These are phyloP conservation scores for Pyronema omphalodes DNA, from an alignment of 495 filamentous ascomycete genomes.

Conservation along the genomic window DNA sequence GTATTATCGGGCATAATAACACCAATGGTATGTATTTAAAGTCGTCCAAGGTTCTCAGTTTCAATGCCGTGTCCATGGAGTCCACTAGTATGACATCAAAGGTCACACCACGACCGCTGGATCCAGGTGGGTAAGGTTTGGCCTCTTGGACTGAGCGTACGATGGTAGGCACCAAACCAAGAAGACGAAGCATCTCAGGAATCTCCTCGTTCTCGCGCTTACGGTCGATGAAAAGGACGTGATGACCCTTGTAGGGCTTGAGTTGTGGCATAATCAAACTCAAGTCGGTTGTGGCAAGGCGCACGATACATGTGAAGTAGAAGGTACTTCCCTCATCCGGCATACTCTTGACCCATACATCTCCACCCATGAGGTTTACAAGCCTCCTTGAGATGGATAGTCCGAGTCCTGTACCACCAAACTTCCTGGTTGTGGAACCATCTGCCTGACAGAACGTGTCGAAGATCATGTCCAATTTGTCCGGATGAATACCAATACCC, in stretches of 20 bases:
- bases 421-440: slow-evolving; percentile 90
- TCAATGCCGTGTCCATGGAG: slow-evolving; percentile 72
- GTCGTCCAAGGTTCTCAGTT: slow-evolving; percentile 69
- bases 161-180: slow-evolving; percentile 67
- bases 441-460: slow-evolving; percentile 99
- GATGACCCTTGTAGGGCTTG: slow-evolving; percentile 74
- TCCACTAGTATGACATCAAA: slow-evolving; percentile 98
- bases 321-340: slow-evolving; percentile 90
- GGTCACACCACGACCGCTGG: slow-evolving; percentile 37
- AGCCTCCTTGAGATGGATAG: slow-evolving; percentile 91
- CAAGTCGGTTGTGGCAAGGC: slow-evolving; percentile 67
- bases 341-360: slow-evolving; percentile 89
- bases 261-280: slow-evolving; percentile 66
- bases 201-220: slow-evolving; percentile 66
- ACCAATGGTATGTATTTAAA: slow-evolving; percentile 98
- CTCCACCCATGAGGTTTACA: slow-evolving; percentile 92
- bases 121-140: slow-evolving; percentile 31
- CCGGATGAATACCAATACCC: slow-evolving; percentile 87
- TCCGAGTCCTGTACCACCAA: slow-evolving; percentile 89
- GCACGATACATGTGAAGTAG: slow-evolving; percentile 90
- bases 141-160: slow-evolving; percentile 46
- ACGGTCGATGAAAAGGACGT: slow-evolving; percentile 92
- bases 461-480: slow-evolving; percentile 96
- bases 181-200: slow-evolving; percentile 54
- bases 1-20: slow-evolving; percentile 73